Conservation (phyloP, 768 basidiomycete species). For the Thelephora aurantiotincta region DNA sequence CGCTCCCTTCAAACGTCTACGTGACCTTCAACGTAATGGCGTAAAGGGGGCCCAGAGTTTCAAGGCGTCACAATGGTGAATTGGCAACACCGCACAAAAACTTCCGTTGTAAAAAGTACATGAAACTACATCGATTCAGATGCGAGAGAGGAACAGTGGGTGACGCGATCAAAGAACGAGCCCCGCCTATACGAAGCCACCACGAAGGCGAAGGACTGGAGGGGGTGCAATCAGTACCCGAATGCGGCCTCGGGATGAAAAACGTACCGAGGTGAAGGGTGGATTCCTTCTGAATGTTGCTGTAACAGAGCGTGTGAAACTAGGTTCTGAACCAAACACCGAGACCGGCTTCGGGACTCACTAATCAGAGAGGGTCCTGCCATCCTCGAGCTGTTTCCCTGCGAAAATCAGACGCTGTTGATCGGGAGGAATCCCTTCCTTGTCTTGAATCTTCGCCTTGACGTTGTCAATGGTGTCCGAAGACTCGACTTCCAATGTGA, state of each 20-base stretch:
- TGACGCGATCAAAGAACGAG: neutral
- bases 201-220: neutral
- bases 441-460: constrained; percentile 19
- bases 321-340: constrained; percentile 25
- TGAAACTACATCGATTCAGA: neutral
- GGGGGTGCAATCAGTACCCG: too few species aligned
- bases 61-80: neutral
- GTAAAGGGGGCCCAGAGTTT: neutral
- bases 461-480: constrained; percentile 19
- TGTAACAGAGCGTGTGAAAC: constrained; percentile 1
- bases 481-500: constrained; percentile 37
- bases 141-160: neutral
- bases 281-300: constrained; percentile 22
- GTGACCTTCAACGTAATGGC: neutral
- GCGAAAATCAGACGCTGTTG: constrained; percentile 19
- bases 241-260: neutral
- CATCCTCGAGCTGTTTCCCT: constrained; percentile 19
- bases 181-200: neutral
- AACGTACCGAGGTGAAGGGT: constrained; percentile 14
- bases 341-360: constrained; percentile 26
- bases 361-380: constrained; percentile 18
- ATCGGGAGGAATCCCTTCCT: constrained; percentile 18
- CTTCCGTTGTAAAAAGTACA: neutral
- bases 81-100: neutral
- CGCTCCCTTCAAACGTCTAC: too few species aligned